These are phyloP conservation scores for Pseudozyma thailandica DNA, from an alignment of 1,284 basidiomycete genomes.

Conservation along the genomic window DNA sequence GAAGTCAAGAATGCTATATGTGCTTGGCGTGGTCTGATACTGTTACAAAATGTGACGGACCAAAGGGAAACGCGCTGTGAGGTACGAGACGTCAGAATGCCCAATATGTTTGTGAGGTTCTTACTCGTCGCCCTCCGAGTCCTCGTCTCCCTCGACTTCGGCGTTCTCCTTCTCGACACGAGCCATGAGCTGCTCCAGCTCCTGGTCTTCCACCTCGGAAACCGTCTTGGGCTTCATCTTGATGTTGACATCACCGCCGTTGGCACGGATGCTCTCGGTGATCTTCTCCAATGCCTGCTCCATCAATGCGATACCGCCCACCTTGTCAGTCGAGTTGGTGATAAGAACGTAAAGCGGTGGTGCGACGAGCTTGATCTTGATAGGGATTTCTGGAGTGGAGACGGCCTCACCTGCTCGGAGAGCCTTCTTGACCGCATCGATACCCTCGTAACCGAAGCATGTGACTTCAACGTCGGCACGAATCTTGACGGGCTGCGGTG, in stretches of 20 bases:
- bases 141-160: constrained; percentile 67
- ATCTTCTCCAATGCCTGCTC: constrained; percentile 94
- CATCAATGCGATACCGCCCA: constrained; percentile 88
- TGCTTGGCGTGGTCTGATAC: constrained; percentile 4
- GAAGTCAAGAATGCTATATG: too few species aligned
- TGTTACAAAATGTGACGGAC: constrained; percentile 3
- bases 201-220: constrained; percentile 67
- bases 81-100: not conserved
- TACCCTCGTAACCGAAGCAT: constrained; percentile 96
- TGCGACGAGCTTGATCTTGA: constrained; percentile 96
- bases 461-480: constrained; percentile 97
- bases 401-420: constrained; percentile 86
- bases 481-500: constrained; percentile 98
- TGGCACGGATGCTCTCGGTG: constrained; percentile 82
- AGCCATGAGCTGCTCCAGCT: constrained; percentile 68
- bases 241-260: constrained; percentile 80
- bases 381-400: constrained; percentile 89
- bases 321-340: constrained; percentile 96
- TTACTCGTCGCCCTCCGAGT: constrained; percentile 53
- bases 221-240: constrained; percentile 84
- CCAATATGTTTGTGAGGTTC: not conserved
- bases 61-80: not conserved
- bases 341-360: constrained; percentile 95
- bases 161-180: constrained; percentile 68
- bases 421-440: constrained; percentile 95